Base-by-base conservation (phyloP, 805 yeast genomes). In the Komagataella mondaviorum region DNA sequence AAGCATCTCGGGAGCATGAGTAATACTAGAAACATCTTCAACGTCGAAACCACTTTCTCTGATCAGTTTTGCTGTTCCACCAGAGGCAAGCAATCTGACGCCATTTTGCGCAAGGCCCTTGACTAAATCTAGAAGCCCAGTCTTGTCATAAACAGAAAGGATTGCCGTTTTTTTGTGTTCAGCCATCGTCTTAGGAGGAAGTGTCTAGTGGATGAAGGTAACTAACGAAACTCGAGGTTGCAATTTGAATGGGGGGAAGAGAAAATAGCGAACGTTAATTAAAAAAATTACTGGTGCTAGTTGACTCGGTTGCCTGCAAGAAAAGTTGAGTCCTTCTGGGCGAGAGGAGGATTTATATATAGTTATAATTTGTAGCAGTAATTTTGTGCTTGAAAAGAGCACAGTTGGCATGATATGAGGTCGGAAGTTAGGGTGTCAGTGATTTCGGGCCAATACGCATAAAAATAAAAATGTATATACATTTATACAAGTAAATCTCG, bases 1-100 rank as follows among this genome's bases (percentile, higher is more conserved):
- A 59, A 93, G 77, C 96, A 93, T 93, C 71, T 93, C 99, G 51
- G 99, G 99, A 45, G 98, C 98, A 64, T 93, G 96, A 44, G 99
- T 93, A 67, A 93, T 88, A 54, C 93, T 67, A 45, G 95, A 83
- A 45, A 93, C 96, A 64, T 93, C 99, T 58, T 91, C 96, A 16
- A 93, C 98, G 47, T 96, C 91, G 81, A 93, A 91, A 10, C 98
- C 98, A 52, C 97, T 96, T 69, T 90, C 99, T 66, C 96, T 84
- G 52, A 93, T 82, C 75, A 93, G 75, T 63, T 78, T 81, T 52
- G 99, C 95, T 51, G 99, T 93, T 66, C 99, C 99, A 55, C 99
- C 99, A 45, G 96, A 88, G 50, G 98, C 99, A 53, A 93, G 77
- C 57, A 93, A 81, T 62, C 97, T 82, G 58, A 93, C 96, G 56